Conservation (phyloP, 163 green algal species). For the Scenedesmus sp. region DNA sequence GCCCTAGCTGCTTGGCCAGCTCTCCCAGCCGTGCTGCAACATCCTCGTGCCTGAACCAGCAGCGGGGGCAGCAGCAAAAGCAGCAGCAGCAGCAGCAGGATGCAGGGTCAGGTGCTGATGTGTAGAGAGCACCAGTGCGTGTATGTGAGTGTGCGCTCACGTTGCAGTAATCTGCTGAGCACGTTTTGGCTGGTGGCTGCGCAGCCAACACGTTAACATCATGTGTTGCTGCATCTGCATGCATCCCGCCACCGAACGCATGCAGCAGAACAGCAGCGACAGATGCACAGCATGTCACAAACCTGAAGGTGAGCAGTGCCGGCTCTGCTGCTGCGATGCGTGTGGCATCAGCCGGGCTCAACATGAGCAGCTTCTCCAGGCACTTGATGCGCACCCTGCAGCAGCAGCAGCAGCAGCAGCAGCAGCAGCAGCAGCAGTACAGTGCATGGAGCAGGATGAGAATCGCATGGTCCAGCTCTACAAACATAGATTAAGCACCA, state of each 20-base stretch:
- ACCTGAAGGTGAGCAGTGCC: slow-evolving; percentile 46
- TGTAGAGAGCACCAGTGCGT: neutral
- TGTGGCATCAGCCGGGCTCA: slow-evolving; percentile 1
- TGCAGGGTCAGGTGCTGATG: neutral
- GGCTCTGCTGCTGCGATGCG: slow-evolving; percentile 35
- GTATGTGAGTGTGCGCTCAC: neutral
- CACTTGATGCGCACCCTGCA: slow-evolving; percentile 32
- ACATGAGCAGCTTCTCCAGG: slow-evolving; percentile 36
- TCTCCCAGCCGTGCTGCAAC: slow-evolving; percentile 29
- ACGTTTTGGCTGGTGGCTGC: too few species aligned
- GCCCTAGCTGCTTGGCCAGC: neutral
- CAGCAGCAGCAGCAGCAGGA: neutral
- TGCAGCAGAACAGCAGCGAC: neutral
- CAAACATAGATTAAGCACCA: too few species aligned
- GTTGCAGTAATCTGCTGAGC: too few species aligned
- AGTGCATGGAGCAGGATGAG: too few species aligned
- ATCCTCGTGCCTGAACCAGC: slow-evolving; percentile 29
- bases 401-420: neutral
- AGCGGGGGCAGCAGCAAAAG: neutral
- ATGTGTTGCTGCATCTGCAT: neutral
- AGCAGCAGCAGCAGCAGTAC: too few species aligned
- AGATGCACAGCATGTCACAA: neutral
- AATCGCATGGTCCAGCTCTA: neutral
- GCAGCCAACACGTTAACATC: neutral
- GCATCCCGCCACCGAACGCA: neutral